phyloP scores from a whole-genome alignment of 1,284 basidiomycete genomes.

The Ganoderma boninense region DNA sequence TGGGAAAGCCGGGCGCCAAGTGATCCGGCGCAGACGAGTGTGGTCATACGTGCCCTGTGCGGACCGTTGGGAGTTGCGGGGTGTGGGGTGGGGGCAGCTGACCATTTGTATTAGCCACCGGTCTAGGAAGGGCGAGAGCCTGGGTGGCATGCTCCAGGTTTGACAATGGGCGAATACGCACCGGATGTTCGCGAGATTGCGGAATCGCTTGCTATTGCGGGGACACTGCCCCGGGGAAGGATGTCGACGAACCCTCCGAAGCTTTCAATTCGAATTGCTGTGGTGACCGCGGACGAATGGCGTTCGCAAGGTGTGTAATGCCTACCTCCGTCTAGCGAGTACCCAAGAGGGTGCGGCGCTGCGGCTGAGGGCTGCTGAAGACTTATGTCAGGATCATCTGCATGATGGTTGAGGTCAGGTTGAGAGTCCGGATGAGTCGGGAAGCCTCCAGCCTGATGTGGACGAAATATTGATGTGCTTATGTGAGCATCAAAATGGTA shows the following conservation, averaged over 20 bases:
- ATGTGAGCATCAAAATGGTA: not conserved
- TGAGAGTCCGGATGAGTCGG: not conserved
- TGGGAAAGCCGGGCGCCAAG: constrained; percentile 21
- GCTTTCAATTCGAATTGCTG: not conserved
- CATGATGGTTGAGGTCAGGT: not conserved
- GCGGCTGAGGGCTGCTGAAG: not conserved
- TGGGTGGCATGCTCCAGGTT: constrained; percentile 8
- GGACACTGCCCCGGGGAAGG: not conserved
- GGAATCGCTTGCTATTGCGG: not conserved
- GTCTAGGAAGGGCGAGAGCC: constrained; percentile 30
- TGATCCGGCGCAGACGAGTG: not conserved
- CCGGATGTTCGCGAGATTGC: not conserved
- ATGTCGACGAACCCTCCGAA: not conserved
- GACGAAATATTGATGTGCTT: not conserved
- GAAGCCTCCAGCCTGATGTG: not conserved
- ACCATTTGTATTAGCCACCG: constrained; percentile 24
- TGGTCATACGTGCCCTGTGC: not conserved
- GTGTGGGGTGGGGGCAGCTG: constrained; percentile 19
- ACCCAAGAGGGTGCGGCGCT: not conserved
- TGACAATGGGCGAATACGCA: not conserved
- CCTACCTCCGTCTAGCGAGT: not conserved
- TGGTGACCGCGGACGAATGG: not conserved
- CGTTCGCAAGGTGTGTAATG: not conserved
- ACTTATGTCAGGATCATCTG: not conserved
- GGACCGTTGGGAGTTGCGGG: constrained; percentile 8